Base-by-base conservation (phyloP, 2,329 filamentous ascomycete genomes). In the Alternaria triticimaculans region DNA sequence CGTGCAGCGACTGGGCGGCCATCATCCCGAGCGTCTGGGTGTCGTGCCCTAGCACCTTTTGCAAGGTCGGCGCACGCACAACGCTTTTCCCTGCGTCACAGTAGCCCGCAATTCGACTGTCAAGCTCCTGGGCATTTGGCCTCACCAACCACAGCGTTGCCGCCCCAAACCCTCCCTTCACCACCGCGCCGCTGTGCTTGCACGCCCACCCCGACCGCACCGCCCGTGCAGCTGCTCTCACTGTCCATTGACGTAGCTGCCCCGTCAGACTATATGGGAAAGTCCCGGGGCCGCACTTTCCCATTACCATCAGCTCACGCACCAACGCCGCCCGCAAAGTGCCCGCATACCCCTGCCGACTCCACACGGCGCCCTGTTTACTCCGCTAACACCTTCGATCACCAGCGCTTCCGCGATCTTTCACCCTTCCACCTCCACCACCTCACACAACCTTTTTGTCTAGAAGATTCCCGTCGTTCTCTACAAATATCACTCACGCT, bases 291-390 rank as follows among this genome's bases (percentile, higher is more conserved):
- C 55, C 43, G 50, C 43, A 30, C 57, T 65, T 61, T 66, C 61
- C 65, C 73, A 72, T 71, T 56, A 60, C n/a, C 58, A 50, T 15
- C 48, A 33, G 37, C 51, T 41, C 54, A 56, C 56, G 37, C 45
- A 37, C 58, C 54, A 57, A 45, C 53, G 55, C 59, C 46, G 59
- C 54, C 55, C 55, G 54, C 54, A 53, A 30, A 41, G 46, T 58
- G 58, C 43, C 54, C 63, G 59, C 56, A 60, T 43, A 65, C 66
- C 65, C 71, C 71, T 63, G 67, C 65, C 60, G 54, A 51, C 66
- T 69, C 71, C 67, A 69, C 73, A 71, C 67, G 66, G 63, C 65
- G 66, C 66, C 64, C 69, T 74, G 63, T 65, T 71, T 67, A 68
- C 62, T 61, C 60, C 65, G 67, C 67, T 65, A 65, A 68, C 59